phyloP scores from a whole-genome alignment of 306 rosid genomes.

The Lathyrus tuberosus region DNA sequence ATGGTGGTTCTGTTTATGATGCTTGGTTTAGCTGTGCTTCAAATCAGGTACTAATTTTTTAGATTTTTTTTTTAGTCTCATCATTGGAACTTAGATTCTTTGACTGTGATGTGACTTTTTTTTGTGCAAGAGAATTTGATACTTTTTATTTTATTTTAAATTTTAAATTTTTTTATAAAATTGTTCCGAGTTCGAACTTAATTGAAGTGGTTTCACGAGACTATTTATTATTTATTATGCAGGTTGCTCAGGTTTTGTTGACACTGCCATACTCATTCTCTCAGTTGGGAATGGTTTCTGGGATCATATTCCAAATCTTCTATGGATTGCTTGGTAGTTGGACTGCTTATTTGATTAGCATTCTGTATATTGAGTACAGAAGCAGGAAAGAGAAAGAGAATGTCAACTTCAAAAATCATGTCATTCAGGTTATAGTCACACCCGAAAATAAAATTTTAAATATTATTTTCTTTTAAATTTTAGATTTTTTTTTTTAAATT shows the following conservation, averaged over 20 bases:
- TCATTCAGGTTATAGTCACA: constrained; percentile 71
- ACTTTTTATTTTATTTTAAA: neutral
- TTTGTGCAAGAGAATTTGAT: neutral
- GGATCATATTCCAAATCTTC: constrained; percentile 74
- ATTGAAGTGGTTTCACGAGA: too few relatives aligned
- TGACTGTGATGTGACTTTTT: neutral
- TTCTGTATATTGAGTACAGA: constrained; percentile 87
- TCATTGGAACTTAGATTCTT: constrained; percentile 25
- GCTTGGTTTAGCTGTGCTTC: constrained; percentile 99
- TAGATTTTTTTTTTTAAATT: neutral
- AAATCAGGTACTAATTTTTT: constrained; percentile 66
- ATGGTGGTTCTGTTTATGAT: constrained; percentile 94
- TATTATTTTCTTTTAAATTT: neutral
- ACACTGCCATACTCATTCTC: constrained; percentile 90
- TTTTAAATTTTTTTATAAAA: neutral
- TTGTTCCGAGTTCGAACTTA: too few relatives aligned
- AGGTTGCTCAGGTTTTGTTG: constrained; percentile 96
- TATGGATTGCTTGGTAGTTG: constrained; percentile 94
- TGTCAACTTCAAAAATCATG: constrained; percentile 95
- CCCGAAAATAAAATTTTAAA: neutral
- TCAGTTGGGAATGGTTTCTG: constrained; percentile 87
- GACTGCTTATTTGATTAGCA: constrained; percentile 93
- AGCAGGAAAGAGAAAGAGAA: constrained; percentile 84
- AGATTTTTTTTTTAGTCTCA: constrained; percentile 2
- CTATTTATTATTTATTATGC: constrained; percentile 31